Conservation (phyloP, 352 stramenopile species). For the Albugo laibachii region DNA sequence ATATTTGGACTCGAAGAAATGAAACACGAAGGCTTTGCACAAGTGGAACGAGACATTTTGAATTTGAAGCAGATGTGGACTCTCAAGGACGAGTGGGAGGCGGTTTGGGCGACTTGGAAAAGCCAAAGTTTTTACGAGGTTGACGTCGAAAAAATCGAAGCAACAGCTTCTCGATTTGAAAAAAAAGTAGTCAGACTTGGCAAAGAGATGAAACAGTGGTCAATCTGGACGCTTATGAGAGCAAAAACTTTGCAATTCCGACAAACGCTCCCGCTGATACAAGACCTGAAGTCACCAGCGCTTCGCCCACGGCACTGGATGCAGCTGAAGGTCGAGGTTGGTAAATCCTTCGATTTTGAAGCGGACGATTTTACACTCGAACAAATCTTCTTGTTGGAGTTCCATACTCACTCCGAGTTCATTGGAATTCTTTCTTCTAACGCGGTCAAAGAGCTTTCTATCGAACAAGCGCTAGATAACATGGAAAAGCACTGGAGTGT, state of each 20-base stretch:
- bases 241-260: conserved; percentile 88
- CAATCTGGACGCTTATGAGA: conserved; percentile 81
- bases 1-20: conserved; percentile 84
- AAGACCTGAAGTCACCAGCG: conserved; percentile 83
- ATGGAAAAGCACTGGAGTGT: conserved; percentile 77
- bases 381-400: conserved; percentile 70
- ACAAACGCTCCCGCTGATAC: conserved; percentile 83
- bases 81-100: conserved; percentile 75
- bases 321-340: conserved; percentile 77
- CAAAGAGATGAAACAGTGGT: conserved; percentile 87
- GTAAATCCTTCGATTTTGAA: conserved; percentile 62
- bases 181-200: conserved; percentile 87
- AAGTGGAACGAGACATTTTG: conserved; percentile 80
- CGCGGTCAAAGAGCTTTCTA: conserved; percentile 83
- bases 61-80: conserved; percentile 82
- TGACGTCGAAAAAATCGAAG: conserved; percentile 84
- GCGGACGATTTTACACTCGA: conserved; percentile 64
- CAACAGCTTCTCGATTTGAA: conserved; percentile 71
- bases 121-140: conserved; percentile 83
- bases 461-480: conserved; percentile 74
- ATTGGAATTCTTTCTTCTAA: conserved; percentile 83
- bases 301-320: conserved; percentile 77
- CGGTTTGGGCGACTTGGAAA: conserved; percentile 83
- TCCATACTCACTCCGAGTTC: conserved; percentile 78
- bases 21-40: conserved; percentile 66